Conservation (phyloP, 2,329 filamentous ascomycete genomes). For the Orbilia ellipsospora region DNA sequence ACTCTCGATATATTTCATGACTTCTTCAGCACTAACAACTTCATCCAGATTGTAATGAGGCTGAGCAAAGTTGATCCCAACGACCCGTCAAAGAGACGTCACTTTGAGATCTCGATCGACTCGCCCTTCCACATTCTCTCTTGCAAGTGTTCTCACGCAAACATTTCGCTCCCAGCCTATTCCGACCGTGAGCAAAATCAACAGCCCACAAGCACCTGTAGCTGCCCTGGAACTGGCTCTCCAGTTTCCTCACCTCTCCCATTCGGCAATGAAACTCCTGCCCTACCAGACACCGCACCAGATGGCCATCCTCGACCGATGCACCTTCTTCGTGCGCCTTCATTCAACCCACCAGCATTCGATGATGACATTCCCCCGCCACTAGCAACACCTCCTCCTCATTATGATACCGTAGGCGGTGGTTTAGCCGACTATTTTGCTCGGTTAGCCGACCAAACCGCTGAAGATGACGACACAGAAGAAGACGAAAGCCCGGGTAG, state of each 20-base stretch:
- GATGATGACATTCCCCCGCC: constrained; percentile 82
- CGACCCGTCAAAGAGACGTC: constrained; percentile 81
- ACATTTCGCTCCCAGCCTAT: constrained; percentile 86
- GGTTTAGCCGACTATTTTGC: constrained; percentile 87
- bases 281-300: constrained; percentile 56
- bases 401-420: constrained; percentile 79
- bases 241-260: constrained; percentile 64
- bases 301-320: constrained; percentile 75
- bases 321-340: constrained; percentile 83
- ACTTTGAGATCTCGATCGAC: constrained; percentile 96
- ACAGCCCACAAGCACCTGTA: constrained; percentile 63
- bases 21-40: constrained; percentile 1
- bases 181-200: constrained; percentile 66
- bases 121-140: constrained; percentile 93
- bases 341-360: constrained; percentile 88
- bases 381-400: constrained; percentile 82
- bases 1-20: background rate
- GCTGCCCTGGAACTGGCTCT: constrained; percentile 63
- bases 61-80: constrained; percentile 84
- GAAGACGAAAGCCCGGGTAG: constrained; percentile 70
- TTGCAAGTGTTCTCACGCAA: constrained; percentile 90
- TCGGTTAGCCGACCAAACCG: constrained; percentile 72
- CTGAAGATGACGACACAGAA: constrained; percentile 61
- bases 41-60: constrained; percentile 82
- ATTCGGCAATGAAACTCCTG: constrained; percentile 64